Base-by-base conservation (phyloP, 768 basidiomycete genomes). In the Panellus pusillus region DNA sequence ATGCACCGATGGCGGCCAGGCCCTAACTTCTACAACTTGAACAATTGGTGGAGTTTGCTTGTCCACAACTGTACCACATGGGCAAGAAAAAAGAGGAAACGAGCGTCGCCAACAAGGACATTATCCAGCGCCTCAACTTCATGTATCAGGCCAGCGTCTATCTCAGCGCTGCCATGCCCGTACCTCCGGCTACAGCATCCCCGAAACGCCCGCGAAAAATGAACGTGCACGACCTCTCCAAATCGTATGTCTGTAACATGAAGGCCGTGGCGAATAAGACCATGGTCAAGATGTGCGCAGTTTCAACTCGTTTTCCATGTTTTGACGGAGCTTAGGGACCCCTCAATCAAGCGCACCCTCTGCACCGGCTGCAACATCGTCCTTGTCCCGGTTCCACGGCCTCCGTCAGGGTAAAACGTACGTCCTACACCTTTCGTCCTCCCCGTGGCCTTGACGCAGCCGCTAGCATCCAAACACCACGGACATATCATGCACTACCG, bases 81-180 rank as follows among this genome's bases (percentile, higher is more conserved):
- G 88, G 72, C 17, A 91, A 89, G 72, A 87, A 86, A 61, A 70
- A 80, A 64, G 79, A 80, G 50, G 79, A 81, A 15, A 70, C 63
- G 66, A 79, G 69, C 55, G 76, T 87, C 29, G 62, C 76, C 11
- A 90, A 91, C 66, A 75, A 83, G 27, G 92, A 93, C 64, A 81
- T 89, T 43, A 78, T 91, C 18, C 91, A 93, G 68, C 79, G 91
- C 27, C 78, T 93, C 56, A 93, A 89, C 70, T 93, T 89, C 67
- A 79, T 93, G 32, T 92, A 89, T 64, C 92, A 93, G 70, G 87
- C 90, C 32, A 85, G 86, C 62, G 75, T 80, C 12, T 86, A 84
- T 55, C 72, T 91, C 17, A 76, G 72, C 49, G 72, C 71, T 11
- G 67, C 78, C 44, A 60, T 67, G 35, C 55, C 66, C 17, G 38